phyloP scores from a whole-genome alignment of 1,139 yeast species.

The Williopsis jadinii region DNA sequence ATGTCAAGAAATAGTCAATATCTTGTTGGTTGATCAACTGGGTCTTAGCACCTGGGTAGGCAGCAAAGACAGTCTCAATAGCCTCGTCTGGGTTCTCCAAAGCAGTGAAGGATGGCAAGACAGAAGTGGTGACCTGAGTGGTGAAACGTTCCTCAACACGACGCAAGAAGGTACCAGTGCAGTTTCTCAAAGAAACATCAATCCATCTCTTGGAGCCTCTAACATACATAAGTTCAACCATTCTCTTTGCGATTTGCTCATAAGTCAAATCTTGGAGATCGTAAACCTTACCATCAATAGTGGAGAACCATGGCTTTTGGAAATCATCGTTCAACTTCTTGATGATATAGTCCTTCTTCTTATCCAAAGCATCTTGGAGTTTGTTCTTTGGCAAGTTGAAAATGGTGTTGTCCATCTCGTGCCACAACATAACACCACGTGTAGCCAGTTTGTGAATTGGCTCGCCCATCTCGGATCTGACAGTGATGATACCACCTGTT shows the following conservation, averaged over 20 bases:
- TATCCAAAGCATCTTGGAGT: conserved; percentile 69
- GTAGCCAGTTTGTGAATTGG: conserved; percentile 98
- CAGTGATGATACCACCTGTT: conserved; percentile 95
- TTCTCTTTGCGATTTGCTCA: conserved; percentile 80
- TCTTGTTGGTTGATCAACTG: conserved; percentile 95
- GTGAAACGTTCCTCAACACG: conserved; percentile 97
- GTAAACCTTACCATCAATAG: conserved; percentile 61
- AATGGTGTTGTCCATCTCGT: conserved; percentile 89
- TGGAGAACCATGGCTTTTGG: conserved; percentile 95
- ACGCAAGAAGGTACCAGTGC: conserved; percentile 80
- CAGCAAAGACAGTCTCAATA: conserved; percentile 51
- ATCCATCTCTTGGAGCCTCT: conserved; percentile 81
- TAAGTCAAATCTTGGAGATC: conserved; percentile 96
- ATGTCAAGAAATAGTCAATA: conserved; percentile 82
- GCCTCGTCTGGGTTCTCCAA: conserved; percentile 61
- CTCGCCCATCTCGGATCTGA: conserved; percentile 98
- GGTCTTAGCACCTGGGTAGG: conserved; percentile 65
- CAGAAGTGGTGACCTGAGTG: conserved; percentile 45
- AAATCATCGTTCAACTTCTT: conserved; percentile 81
- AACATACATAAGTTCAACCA: conserved; percentile 85
- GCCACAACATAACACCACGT: conserved; percentile 96
- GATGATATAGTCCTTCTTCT: conserved; percentile 84
- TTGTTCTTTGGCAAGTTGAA: conserved; percentile 89
- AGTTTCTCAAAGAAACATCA: conserved; percentile 77
- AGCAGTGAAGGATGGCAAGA: conserved; percentile 66